These are phyloP conservation scores for Trichoderma sp. DNA, from an alignment of 2,329 filamentous ascomycete species.

Conservation along the genomic window DNA sequence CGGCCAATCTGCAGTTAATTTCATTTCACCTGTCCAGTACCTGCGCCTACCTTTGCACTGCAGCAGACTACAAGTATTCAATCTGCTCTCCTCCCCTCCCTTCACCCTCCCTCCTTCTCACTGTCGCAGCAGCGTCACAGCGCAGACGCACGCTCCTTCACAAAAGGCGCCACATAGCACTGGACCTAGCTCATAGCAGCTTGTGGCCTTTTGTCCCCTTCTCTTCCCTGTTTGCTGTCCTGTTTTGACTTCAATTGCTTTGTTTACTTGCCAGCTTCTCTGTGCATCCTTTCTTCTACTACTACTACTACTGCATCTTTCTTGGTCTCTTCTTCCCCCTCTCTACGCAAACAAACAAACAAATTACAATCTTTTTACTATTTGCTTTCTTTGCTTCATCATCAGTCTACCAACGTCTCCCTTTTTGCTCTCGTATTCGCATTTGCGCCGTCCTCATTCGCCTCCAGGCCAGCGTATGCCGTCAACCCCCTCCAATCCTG, in stretches of 20 bases:
- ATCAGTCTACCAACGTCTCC: not conserved
- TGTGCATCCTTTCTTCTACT: too few species aligned
- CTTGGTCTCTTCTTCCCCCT: not conserved
- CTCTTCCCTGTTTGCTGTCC: not conserved
- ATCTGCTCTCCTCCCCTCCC: not conserved
- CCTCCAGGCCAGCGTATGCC: constrained; percentile 15
- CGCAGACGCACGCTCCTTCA: constrained; percentile 13
- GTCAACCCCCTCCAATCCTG: constrained; percentile 14
- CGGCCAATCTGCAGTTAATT: constrained; percentile 13
- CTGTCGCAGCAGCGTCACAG: not conserved
- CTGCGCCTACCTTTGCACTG: not conserved
- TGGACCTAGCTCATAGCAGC: not conserved
- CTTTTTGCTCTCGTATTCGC: constrained; percentile 21
- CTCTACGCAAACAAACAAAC: not conserved
- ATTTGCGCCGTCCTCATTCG: constrained; percentile 8
- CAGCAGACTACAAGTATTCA: too few species aligned
- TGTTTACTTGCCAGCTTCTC: not conserved
- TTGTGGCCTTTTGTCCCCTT: not conserved
- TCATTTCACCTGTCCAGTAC: not conserved
- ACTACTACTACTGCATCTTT: not conserved
- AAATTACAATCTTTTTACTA: not conserved
- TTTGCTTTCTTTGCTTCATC: not conserved
- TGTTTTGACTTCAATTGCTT: not conserved
- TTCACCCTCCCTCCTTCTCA: not conserved
- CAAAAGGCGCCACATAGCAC: not conserved